phyloP scores from a whole-genome alignment of 1,284 basidiomycete genomes.

The Cerrena zonata region DNA sequence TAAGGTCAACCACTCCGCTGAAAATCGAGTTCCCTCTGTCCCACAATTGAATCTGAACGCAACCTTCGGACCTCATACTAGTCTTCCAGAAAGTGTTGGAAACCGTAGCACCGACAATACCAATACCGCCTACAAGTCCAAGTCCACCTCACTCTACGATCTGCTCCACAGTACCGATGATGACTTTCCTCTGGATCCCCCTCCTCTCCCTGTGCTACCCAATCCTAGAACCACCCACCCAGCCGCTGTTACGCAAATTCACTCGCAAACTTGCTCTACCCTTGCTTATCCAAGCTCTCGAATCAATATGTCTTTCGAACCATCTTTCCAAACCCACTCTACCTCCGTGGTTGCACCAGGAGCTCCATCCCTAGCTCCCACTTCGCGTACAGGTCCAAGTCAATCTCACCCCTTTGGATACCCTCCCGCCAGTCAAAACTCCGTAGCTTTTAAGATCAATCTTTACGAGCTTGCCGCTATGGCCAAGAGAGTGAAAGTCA shows the following conservation, averaged over 20 bases:
- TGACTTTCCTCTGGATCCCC: neutral
- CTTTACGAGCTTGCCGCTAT: neutral
- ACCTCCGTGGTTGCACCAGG: slow-evolving; percentile 2
- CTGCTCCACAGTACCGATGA: neutral
- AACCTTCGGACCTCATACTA: neutral
- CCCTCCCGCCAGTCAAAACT: neutral
- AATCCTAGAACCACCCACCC: neutral
- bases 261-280: neutral
- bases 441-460: neutral
- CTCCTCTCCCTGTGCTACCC: neutral
- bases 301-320: slow-evolving; percentile 8
- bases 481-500: neutral
- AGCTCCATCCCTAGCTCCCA: neutral
- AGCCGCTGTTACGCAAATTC: no score
- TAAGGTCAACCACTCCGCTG: neutral
- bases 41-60: neutral
- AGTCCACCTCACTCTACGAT: neutral
- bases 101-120: no score
- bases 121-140: no score
- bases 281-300: no score
- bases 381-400: neutral
- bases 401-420: neutral
- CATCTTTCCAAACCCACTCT: slow-evolving; percentile 1
- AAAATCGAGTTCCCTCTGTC: neutral
- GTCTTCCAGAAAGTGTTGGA: no score